These are phyloP conservation scores for Eutypella sp. DNA, from an alignment of 2,329 filamentous ascomycete genomes.

Conservation along the genomic window DNA sequence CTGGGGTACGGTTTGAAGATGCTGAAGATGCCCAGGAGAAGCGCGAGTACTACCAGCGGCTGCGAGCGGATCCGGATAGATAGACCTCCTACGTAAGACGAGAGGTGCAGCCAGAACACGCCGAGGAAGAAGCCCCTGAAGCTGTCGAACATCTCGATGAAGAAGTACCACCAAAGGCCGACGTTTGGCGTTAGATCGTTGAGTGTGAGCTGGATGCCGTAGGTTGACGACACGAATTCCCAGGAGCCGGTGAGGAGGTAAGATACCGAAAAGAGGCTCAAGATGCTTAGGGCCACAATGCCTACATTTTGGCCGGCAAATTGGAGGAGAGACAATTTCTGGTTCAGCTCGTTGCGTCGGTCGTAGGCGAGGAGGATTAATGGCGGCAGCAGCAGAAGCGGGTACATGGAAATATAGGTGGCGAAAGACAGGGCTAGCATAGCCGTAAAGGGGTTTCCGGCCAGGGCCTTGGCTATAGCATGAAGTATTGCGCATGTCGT, in stretches of 20 bases:
- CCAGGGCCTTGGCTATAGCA: slow-evolving; percentile 74
- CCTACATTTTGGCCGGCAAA: slow-evolving; percentile 53
- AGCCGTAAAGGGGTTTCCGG: slow-evolving; percentile 66
- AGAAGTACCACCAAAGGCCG: slow-evolving; percentile 99
- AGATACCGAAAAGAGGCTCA: slow-evolving; percentile 64
- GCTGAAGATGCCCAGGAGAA: slow-evolving; percentile 83
- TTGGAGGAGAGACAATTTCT: slow-evolving; percentile 27
- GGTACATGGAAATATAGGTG: slow-evolving; percentile 88
- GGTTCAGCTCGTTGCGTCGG: slow-evolving; percentile 38
- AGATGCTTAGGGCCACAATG: slow-evolving; percentile 51
- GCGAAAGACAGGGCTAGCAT: slow-evolving; percentile 84
- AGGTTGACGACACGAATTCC: slow-evolving; percentile 84
- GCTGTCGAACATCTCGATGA: slow-evolving; percentile 98
- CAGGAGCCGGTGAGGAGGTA: slow-evolving; percentile 73
- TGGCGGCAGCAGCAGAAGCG: slow-evolving; percentile 78
- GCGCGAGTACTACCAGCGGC: slow-evolving; percentile 77
- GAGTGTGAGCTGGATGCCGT: slow-evolving; percentile 85
- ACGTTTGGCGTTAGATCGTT: slow-evolving; percentile 93
- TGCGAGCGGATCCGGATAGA: slow-evolving; percentile 78
- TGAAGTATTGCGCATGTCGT: slow-evolving; percentile 83
- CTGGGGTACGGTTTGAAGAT: slow-evolving; percentile 98
- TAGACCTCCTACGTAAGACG: slow-evolving; percentile 82
- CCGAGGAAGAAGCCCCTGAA: slow-evolving; percentile 96
- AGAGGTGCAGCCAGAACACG: slow-evolving; percentile 95
- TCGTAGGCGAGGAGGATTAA: slow-evolving; percentile 78